Conservation (phyloP, 768 basidiomycete genomes). For the Gloeophyllum trabeum region DNA sequence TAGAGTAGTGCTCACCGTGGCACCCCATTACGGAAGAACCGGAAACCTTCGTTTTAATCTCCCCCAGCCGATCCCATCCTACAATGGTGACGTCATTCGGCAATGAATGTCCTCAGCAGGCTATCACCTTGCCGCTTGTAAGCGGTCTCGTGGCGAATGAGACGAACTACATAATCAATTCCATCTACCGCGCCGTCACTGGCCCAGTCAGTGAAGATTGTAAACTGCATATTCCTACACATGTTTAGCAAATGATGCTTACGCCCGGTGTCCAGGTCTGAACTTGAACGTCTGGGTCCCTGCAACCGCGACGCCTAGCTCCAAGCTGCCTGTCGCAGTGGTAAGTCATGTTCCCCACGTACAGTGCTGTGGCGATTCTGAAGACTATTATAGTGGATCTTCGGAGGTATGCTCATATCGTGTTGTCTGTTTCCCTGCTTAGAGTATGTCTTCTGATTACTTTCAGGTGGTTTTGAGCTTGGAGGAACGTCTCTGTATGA, state of each 20-base stretch:
- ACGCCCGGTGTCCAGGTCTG: conserved; percentile 8
- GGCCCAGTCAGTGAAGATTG: conserved; percentile 10
- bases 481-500: conserved; percentile 9
- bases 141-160: background rate
- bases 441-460: background rate
- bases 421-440: background rate
- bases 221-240: conserved; percentile 1
- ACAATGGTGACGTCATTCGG: conserved; percentile 12
- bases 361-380: background rate
- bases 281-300: conserved; percentile 15
- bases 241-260: background rate
- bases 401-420: conserved; percentile 8
- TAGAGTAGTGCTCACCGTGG: background rate
- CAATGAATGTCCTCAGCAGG: conserved; percentile 13
- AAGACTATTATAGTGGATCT: conserved; percentile 11
- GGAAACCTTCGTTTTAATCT: conserved; percentile 23
- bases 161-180: background rate
- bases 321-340: conserved; percentile 13
- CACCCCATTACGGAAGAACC: conserved; percentile 11
- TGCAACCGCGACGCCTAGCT: background rate
- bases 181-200: background rate
- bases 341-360: conserved; percentile 5
- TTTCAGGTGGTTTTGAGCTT: conserved; percentile 6
- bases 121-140: background rate
- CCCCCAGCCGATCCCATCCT: conserved; percentile 12